A percentile compares a stretch with the other conserved stretches of the same genome.
Conservation (phyloP, 495 filamentous ascomycete genomes). For the Hyaloscypha variabilis region DNA sequence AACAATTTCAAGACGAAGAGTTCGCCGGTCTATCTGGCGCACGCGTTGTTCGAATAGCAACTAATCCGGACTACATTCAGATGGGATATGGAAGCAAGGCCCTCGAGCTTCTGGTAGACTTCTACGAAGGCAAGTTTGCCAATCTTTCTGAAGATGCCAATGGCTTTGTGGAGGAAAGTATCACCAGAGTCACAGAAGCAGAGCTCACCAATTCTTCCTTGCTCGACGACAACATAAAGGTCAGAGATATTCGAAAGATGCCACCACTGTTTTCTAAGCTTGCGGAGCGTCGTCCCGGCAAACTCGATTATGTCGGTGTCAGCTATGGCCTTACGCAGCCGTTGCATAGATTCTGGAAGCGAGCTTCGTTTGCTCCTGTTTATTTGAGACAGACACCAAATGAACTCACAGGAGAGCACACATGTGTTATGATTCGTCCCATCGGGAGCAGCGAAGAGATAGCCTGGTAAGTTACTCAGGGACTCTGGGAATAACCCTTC, state of each 20-base stretch:
- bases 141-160: slow-evolving; percentile 68
- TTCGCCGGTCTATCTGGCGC: slow-evolving; percentile 94
- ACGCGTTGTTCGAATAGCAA: slow-evolving; percentile 91
- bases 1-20: slow-evolving; percentile 98
- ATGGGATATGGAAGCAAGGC: slow-evolving; percentile 96
- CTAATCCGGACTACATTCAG: slow-evolving; percentile 84
- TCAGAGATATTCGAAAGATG: slow-evolving; percentile 88
- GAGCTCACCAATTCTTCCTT: slow-evolving; percentile 80
- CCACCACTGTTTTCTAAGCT: slow-evolving; percentile 92
- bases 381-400: slow-evolving; percentile 96
- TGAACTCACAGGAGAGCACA: slow-evolving; percentile 95
- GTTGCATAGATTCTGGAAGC: slow-evolving; percentile 97
- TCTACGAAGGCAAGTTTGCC: slow-evolving; percentile 93
- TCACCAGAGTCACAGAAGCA: slow-evolving; percentile 80
- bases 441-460: slow-evolving; percentile 66
- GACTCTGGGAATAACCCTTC: not conserved
- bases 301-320: slow-evolving; percentile 91
- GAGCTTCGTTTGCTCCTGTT: slow-evolving; percentile 80
- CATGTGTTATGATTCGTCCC: slow-evolving; percentile 93
- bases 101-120: slow-evolving; percentile 81
- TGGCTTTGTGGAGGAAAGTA: slow-evolving; percentile 54
- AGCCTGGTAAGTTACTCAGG: slow-evolving; percentile 54
- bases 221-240: slow-evolving; percentile 82
- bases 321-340: slow-evolving; percentile 88
- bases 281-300: slow-evolving; percentile 77